phyloP scores from a whole-genome alignment of 805 yeast species.

The Hanseniaspora thailandica region DNA sequence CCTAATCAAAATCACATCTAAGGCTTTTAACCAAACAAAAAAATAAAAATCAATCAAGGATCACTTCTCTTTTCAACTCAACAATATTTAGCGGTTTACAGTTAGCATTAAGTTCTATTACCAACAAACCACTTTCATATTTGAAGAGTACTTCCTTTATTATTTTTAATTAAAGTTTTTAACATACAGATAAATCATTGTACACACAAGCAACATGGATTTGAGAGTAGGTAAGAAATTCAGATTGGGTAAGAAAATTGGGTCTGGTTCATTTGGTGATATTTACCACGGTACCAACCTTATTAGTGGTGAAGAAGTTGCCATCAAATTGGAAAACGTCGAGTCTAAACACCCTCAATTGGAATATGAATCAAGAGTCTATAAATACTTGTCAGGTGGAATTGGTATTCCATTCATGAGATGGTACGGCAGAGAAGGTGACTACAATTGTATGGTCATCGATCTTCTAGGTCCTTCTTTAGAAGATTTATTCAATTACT shows the following conservation, averaged over 20 bases:
- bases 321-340: slow-evolving; percentile 82
- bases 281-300: slow-evolving; percentile 87
- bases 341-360: slow-evolving; percentile 92
- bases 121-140: too few species aligned
- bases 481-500: slow-evolving; percentile 91
- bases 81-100: too few species aligned
- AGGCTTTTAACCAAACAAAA: too few species aligned
- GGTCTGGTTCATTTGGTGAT: slow-evolving; percentile 96
- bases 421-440: slow-evolving; percentile 95
- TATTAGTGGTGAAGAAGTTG: slow-evolving; percentile 94
- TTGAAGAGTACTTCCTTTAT: too few species aligned
- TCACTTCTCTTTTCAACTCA: too few species aligned
- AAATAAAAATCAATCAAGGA: too few species aligned
- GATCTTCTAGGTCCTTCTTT: slow-evolving; percentile 90
- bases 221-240: slow-evolving; percentile 87
- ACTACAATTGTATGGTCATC: slow-evolving; percentile 92
- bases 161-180: too few species aligned
- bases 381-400: slow-evolving; percentile 88
- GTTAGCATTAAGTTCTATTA: too few species aligned
- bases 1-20: too few species aligned
- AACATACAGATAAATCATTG: too few species aligned
- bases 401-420: slow-evolving; percentile 94
- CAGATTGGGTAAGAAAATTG: slow-evolving; percentile 88
- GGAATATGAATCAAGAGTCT: slow-evolving; percentile 93
- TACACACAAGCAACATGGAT: slow-evolving; percentile 41